Conservation (phyloP, 306 rosid species). For the Pueraria montana region DNA sequence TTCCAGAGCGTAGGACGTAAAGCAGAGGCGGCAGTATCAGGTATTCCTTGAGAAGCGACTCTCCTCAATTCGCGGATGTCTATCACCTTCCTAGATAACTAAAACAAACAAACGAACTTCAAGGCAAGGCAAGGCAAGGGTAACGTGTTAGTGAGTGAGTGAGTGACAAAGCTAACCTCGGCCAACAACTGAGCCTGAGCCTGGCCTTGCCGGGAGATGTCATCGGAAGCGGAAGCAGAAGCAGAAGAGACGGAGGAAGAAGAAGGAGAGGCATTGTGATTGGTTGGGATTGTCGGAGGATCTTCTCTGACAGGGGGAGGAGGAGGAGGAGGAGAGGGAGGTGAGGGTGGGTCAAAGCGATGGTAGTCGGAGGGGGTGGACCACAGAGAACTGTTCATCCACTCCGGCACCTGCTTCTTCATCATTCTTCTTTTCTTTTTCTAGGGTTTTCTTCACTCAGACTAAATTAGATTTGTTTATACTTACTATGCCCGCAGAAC, state of each 20-base stretch:
- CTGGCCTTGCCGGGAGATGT: conserved; percentile 46
- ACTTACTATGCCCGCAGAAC: too few relatives aligned
- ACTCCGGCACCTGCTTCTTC: conserved; percentile 94
- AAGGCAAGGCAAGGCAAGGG: too few relatives aligned
- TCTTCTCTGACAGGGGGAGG: conserved; percentile 41
- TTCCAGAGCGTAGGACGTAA: conserved; percentile 95
- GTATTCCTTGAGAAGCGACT: conserved; percentile 84
- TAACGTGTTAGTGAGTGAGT: background rate
- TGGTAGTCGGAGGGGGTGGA: conserved; percentile 63
- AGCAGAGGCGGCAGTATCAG: conserved; percentile 81
- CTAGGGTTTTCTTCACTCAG: conserved; percentile 50
- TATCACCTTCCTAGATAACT: conserved; percentile 84
- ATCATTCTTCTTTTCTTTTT: conserved; percentile 52
- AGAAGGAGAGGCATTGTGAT: conserved; percentile 49
- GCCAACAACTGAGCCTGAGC: conserved; percentile 65
- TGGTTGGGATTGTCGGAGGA: conserved; percentile 52
- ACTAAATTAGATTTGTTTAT: background rate
- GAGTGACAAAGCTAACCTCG: conserved; percentile 62
- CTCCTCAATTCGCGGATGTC: conserved; percentile 74
- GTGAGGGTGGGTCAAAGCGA: conserved; percentile 48
- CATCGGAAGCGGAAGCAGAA: conserved; percentile 54
- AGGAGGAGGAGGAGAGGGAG: conserved; percentile 68
- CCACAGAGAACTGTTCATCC: conserved; percentile 98
- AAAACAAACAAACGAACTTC: background rate
- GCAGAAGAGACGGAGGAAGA: conserved; percentile 17